A percentile compares a stretch with the other conserved stretches of the same genome.
Evolutionary conservation across 495 filamentous ascomycete species (phyloP).

Genomic region (Aspergillus panamensis): DNA sequence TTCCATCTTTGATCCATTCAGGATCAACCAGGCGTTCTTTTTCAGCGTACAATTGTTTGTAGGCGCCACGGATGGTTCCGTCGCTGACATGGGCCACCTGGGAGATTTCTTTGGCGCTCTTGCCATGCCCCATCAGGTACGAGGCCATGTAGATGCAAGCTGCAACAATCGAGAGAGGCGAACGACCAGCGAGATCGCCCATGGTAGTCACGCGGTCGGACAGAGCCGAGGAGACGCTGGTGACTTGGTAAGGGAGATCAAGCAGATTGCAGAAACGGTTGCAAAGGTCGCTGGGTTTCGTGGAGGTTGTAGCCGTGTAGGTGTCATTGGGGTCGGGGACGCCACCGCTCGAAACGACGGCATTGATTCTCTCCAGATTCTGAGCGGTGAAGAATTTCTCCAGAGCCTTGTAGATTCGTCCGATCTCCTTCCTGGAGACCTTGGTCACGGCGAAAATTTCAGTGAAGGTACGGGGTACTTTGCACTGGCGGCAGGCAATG

Average conservation of each 20-base stretch:
- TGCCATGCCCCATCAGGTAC: constrained; percentile 72
- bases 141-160: constrained; percentile 96
- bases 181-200: constrained; percentile 83
- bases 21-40: constrained; percentile 70
- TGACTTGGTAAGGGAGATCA: constrained; percentile 60
- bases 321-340: constrained; percentile 48
- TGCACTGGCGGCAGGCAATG: constrained; percentile 88
- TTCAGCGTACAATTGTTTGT: constrained; percentile 76
- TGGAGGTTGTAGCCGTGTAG: constrained; percentile 73
- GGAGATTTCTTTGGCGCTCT: constrained; percentile 80
- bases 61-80: constrained; percentile 91
- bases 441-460: constrained; percentile 91
- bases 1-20: constrained; percentile 67
- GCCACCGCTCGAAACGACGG: constrained; percentile 46
- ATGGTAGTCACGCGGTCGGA: constrained; percentile 68
- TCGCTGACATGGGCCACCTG: constrained; percentile 82
- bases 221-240: constrained; percentile 67
- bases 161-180: constrained; percentile 88
- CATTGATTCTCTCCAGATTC: constrained; percentile 51
- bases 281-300: constrained; percentile 80
- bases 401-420: constrained; percentile 86
- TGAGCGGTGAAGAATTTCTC: constrained; percentile 77
- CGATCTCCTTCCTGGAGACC: constrained; percentile 95
- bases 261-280: constrained; percentile 85
- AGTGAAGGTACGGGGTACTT: constrained; percentile 82